Conservation (phyloP, 2,329 filamentous ascomycete species). For the Penicillium sp. region DNA sequence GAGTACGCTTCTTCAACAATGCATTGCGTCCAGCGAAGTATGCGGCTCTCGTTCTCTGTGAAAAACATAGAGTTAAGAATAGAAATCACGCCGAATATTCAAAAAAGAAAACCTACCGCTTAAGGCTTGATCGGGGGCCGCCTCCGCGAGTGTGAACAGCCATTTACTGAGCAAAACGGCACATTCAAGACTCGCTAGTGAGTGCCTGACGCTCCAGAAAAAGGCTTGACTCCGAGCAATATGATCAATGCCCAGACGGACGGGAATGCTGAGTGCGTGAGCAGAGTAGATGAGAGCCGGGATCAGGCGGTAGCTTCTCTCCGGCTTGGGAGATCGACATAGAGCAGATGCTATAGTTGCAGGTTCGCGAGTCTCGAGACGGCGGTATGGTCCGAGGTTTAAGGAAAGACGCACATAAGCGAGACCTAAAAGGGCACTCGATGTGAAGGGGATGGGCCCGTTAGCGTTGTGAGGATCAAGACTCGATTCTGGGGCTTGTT, state of each 20-base stretch:
- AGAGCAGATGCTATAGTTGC: slow-evolving; percentile 63
- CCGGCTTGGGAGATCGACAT: slow-evolving; percentile 59
- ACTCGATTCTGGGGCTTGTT: slow-evolving; percentile 39
- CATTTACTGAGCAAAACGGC: slow-evolving; percentile 48
- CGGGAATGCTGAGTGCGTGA: slow-evolving; percentile 64
- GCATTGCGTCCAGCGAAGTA: slow-evolving; percentile 34
- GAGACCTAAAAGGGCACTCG: slow-evolving; percentile 33
- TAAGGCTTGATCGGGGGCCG: slow-evolving; percentile 27
- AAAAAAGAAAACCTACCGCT: slow-evolving; percentile 24
- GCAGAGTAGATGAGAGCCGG: slow-evolving; percentile 68
- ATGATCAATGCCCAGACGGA: slow-evolving; percentile 39
- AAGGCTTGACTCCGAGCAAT: slow-evolving; percentile 40
- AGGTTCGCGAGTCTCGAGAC: slow-evolving; percentile 66
- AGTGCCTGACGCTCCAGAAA: slow-evolving; percentile 42
- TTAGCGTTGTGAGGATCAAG: slow-evolving; percentile 38
- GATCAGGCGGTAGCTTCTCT: slow-evolving; percentile 61
- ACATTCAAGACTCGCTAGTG: slow-evolving; percentile 39
- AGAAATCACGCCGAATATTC: background rate
- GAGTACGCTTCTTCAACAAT: slow-evolving; percentile 37
- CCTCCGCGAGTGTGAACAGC: slow-evolving; percentile 40
- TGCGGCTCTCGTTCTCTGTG: slow-evolving; percentile 36
- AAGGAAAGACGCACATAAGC: slow-evolving; percentile 37
- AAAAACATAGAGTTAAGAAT: background rate
- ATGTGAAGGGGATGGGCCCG: slow-evolving; percentile 37
- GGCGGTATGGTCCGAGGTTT: slow-evolving; percentile 61